Conservation (phyloP, 176 grass and related monocot genomes). For the Thalia dealbata region DNA sequence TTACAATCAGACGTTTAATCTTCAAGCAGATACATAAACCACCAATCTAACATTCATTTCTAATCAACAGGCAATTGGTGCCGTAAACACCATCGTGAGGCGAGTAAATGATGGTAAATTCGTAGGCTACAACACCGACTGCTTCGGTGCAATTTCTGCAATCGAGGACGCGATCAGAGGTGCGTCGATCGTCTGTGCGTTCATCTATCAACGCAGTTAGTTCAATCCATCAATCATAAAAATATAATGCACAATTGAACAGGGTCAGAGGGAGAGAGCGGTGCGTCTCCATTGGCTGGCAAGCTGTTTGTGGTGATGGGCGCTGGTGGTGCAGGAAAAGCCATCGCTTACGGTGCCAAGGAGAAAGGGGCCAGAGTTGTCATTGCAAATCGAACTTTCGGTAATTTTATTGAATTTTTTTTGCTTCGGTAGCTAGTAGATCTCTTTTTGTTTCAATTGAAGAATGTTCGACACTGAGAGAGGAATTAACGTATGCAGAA, state of each 20-base stretch:
- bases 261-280: no score
- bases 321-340: slow-evolving; percentile 86
- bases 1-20: no score
- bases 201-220: no score
- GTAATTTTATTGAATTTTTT: slow-evolving; percentile 29
- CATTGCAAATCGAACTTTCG: slow-evolving; percentile 90
- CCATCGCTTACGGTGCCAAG: slow-evolving; percentile 93
- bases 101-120: slow-evolving; percentile 62
- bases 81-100: slow-evolving; percentile 86
- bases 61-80: slow-evolving; percentile 51
- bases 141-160: slow-evolving; percentile 85
- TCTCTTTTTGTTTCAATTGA: neutral
- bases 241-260: slow-evolving; percentile 2
- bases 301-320: slow-evolving; percentile 78
- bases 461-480: no score
- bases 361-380: slow-evolving; percentile 87
- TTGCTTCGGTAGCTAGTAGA: neutral
- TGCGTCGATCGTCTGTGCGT: neutral
- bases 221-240: no score
- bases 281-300: slow-evolving; percentile 53
- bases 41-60: neutral
- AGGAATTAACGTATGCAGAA: slow-evolving; percentile 26
- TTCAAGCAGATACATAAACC: no score
- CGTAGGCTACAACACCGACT: slow-evolving; percentile 90
- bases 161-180: slow-evolving; percentile 96